phyloP scores from a whole-genome alignment of 345 rosid genomes.

The Sapria himalayana region DNA sequence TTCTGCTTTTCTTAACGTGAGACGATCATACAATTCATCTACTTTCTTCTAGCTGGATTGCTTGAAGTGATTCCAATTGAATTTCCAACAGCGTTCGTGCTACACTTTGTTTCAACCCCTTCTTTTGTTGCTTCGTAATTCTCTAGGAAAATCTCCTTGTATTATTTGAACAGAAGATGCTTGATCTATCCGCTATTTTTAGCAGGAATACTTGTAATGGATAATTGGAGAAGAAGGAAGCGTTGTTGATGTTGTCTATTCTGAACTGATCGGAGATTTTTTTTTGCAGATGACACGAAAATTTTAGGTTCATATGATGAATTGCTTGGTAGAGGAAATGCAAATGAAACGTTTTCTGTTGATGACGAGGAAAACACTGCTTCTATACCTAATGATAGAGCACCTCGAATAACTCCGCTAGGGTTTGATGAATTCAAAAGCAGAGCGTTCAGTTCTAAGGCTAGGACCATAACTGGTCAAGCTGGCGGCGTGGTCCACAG shows the following conservation, averaged over 20 bases:
- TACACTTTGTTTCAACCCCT: too few species aligned
- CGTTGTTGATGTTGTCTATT: conserved; percentile 7
- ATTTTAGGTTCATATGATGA: conserved; percentile 8
- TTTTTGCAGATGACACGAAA: conserved; percentile 9
- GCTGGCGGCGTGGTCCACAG: conserved; percentile 47
- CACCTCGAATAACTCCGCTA: conserved; percentile 37
- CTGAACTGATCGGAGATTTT: conserved; percentile 4
- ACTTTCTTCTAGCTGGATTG: too few species aligned
- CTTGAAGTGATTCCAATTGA: too few species aligned
- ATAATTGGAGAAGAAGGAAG: conserved; percentile 6
- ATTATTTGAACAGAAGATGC: too few species aligned
- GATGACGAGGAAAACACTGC: conserved; percentile 15
- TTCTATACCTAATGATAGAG: conserved; percentile 22
- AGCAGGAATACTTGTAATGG: conserved; percentile 17
- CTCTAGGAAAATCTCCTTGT: too few species aligned
- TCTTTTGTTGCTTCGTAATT: too few species aligned
- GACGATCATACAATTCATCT: too few species aligned
- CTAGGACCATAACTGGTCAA: conserved; percentile 41
- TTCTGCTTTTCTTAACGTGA: too few species aligned
- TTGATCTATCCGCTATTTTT: too few species aligned
- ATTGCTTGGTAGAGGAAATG: conserved; percentile 11
- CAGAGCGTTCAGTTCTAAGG: conserved; percentile 36
- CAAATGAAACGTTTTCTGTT: conserved; percentile 6
- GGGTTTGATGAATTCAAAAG: conserved; percentile 94
- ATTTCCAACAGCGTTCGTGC: too few species aligned